A percentile compares a stretch with the other conserved stretches of the same genome.
Evolutionary conservation across 495 filamentous ascomycete genomes (phyloP).

Genomic region (Penicillium canescens): DNA sequence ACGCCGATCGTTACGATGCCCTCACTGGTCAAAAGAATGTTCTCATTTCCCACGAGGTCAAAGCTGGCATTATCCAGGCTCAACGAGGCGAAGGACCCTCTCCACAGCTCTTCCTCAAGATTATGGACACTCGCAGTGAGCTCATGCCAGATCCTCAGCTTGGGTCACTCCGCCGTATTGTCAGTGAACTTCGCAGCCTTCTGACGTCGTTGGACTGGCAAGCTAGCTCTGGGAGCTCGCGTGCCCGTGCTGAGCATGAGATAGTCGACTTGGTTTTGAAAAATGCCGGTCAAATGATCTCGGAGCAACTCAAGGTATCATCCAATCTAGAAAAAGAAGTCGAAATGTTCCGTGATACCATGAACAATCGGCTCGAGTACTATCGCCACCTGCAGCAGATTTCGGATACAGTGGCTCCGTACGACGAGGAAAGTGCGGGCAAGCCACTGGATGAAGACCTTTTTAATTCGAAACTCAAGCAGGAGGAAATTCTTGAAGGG

Average conservation of each 20-base stretch:
- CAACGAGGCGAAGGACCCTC: constrained; percentile 65
- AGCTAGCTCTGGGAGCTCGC: constrained; percentile 56
- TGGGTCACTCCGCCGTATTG: constrained; percentile 66
- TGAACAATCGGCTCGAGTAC: constrained; percentile 82
- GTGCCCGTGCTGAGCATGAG: constrained; percentile 63
- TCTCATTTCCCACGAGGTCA: constrained; percentile 78
- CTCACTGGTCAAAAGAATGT: constrained; percentile 73
- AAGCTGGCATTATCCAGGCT: constrained; percentile 56
- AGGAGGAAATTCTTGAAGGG: constrained; percentile 49
- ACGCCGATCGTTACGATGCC: constrained; percentile 75
- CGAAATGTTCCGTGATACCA: constrained; percentile 70
- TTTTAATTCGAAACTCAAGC: constrained; percentile 34
- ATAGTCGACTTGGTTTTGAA: constrained; percentile 59
- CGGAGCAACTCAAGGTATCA: constrained; percentile 64
- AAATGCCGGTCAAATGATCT: constrained; percentile 58
- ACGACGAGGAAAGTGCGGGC: constrained; percentile 57
- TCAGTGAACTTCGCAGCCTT: constrained; percentile 67
- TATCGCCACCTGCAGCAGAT: constrained; percentile 87
- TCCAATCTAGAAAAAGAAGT: constrained; percentile 67
- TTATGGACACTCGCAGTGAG: constrained; percentile 56
- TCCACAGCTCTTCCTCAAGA: constrained; percentile 64
- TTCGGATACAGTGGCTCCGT: constrained; percentile 79
- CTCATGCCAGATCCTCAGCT: constrained; percentile 57
- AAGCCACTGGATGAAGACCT: constrained; percentile 40
- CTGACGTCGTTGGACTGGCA: constrained; percentile 62